Evolutionary conservation across 2,329 filamentous ascomycete genomes (phyloP), one percentile per base, ranked within the genome.

Genomic region (Arthrobotrys iridis): DNA sequence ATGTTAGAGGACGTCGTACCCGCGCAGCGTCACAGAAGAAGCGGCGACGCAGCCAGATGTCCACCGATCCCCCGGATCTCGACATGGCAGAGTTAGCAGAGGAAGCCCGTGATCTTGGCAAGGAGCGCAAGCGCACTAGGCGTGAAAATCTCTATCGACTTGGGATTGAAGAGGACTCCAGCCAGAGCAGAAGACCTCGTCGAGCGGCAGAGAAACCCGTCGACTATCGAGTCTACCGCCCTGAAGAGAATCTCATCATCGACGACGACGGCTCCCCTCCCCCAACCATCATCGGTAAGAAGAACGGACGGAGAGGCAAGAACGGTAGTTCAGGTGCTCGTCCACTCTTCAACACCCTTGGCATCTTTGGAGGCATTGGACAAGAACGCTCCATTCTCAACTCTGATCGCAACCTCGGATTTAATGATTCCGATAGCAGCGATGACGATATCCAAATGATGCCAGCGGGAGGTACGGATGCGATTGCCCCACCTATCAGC

Each of bases 401-500:
- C 90, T 91, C 3, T 90, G 66, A 88, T 88, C 45, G 90, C 88
- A 10, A 91, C 91, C 20, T 88, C 88, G 75, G 93, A 90, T 26
- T 72, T 77, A 57, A 92, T 6, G 95, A 98, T 79, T 97, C 94
- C 4, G 95, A 99, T 81, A 97, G 93, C 82, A 99, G 95, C 81
- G 95, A 99, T 79, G 95, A 99, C 78, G 95, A 99, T 82, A 86
- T 87, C 77, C 88, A 89, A 77, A 87, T 90, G 73, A 87, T 86
- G 82, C 82, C 83, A 75, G 82, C 84, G 45, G 82, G 81, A 18
- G 45, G 46, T 52, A 65, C 45, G 3, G 70, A 67, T 45, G 59
- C 58, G 15, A 55, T 67, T 18, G 46, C 30, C 2, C 70, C 70
- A 20, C 71, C 63, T 15, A 48, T 75, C 30, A 48, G 64, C 50